A percentile compares a stretch with the other conserved stretches of the same genome.
These are phyloP conservation scores for Magnolia changhungtana DNA, from an alignment of 164 flowering plant genomes.

Conservation along the genomic window DNA sequence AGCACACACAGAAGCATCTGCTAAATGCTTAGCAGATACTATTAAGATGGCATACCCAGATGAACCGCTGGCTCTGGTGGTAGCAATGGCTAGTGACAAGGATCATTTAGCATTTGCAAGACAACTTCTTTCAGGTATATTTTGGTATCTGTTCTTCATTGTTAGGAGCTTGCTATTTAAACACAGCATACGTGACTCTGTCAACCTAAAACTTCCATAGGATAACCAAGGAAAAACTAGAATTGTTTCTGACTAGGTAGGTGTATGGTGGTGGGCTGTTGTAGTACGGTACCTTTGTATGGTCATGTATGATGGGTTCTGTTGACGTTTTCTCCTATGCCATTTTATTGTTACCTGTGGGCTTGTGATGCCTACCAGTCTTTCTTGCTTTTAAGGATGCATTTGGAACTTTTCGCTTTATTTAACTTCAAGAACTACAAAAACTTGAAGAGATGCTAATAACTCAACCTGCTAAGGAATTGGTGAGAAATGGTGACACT, in stretches of 20 bases:
- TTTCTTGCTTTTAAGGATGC: background rate
- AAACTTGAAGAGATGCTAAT: background rate
- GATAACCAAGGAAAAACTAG: no score
- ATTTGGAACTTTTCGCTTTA: background rate
- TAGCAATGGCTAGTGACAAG: constrained; percentile 97
- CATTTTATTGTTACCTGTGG: no score
- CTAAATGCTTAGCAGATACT: constrained; percentile 55
- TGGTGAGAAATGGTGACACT: background rate
- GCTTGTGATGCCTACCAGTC: background rate
- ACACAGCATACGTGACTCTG: no score
- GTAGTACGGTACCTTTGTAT: no score
- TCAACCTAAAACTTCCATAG: no score
- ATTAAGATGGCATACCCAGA: constrained; percentile 51
- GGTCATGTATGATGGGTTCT: no score
- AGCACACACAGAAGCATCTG: constrained; percentile 97
- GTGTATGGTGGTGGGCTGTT: no score
- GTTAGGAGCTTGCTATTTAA: background rate
- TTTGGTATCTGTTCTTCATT: background rate
- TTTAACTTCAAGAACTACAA: background rate
- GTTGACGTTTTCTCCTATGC: no score
- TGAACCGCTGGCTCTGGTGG: constrained; percentile 57
- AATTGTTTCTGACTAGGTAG: no score
- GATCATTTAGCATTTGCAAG: constrained; percentile 82
- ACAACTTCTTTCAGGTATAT: constrained; percentile 64
- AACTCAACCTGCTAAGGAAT: background rate